Percentiles rank a stretch among this genome's conserved stretches.
phyloP scores from a whole-genome alignment of 1,284 basidiomycete genomes.

The Tilletia setariae region DNA sequence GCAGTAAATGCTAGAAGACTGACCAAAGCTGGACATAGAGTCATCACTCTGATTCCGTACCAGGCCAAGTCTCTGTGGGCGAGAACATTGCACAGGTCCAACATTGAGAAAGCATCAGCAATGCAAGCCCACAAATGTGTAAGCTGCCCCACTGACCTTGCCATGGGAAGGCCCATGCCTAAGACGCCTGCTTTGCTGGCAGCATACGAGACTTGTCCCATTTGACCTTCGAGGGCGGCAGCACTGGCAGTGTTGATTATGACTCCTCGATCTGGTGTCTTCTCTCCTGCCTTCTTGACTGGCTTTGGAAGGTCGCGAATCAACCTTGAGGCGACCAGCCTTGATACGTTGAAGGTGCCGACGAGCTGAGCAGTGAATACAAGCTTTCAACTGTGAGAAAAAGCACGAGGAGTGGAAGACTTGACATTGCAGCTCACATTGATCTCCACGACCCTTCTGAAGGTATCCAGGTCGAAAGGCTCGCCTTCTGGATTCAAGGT shows the following conservation, averaged over 20 bases:
- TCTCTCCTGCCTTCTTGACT: constrained; percentile 27
- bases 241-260: constrained; percentile 53
- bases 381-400: too few relatives aligned
- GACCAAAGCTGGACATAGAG: constrained; percentile 19
- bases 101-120: not conserved
- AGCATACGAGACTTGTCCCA: constrained; percentile 52
- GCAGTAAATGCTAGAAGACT: too few relatives aligned
- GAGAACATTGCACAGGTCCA: not conserved
- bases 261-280: constrained; percentile 49
- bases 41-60: constrained; percentile 46
- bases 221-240: constrained; percentile 54
- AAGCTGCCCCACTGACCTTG: constrained; percentile 28
- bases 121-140: not conserved
- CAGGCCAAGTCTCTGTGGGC: constrained; percentile 48
- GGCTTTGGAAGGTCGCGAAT: constrained; percentile 36
- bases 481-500: constrained; percentile 45
- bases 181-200: constrained; percentile 52
- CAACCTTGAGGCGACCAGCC: constrained; percentile 50
- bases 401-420: not conserved
- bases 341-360: constrained; percentile 54
- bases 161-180: constrained; percentile 52
- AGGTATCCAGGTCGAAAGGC: constrained; percentile 50
- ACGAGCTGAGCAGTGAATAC: constrained; percentile 21
- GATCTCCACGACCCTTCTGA: constrained; percentile 49
- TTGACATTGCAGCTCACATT: constrained; percentile 25